phyloP scores from a whole-genome alignment of 2,329 filamentous ascomycete species.

The Aspergillus ruber region DNA sequence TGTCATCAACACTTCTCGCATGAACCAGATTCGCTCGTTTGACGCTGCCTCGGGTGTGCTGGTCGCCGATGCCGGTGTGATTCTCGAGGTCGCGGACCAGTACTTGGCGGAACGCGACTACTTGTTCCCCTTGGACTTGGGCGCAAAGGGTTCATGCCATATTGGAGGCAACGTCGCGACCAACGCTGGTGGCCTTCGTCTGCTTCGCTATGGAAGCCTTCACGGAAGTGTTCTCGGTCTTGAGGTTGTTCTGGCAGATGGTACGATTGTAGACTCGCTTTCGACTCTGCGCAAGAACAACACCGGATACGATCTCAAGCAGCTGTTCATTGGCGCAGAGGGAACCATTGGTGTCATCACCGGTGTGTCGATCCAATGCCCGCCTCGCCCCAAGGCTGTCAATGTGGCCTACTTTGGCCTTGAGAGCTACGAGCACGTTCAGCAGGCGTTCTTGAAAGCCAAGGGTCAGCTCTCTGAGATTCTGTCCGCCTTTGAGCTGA shows the following conservation, averaged over 20 bases:
- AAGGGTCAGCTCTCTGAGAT: constrained; percentile 91
- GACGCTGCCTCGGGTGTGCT: constrained; percentile 88
- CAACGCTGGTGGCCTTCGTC: constrained; percentile 84
- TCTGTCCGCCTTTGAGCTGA: constrained; percentile 93
- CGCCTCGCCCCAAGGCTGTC: constrained; percentile 76
- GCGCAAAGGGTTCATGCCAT: constrained; percentile 94
- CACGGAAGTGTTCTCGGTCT: constrained; percentile 90
- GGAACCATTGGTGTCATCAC: constrained; percentile 95
- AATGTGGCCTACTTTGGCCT: constrained; percentile 95
- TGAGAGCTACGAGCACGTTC: constrained; percentile 82
- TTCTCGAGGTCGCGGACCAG: constrained; percentile 82
- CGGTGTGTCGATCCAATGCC: constrained; percentile 79
- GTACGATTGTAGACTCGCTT: constrained; percentile 84
- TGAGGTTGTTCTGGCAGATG: constrained; percentile 88
- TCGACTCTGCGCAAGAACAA: constrained; percentile 93
- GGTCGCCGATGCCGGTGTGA: constrained; percentile 83
- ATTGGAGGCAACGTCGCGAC: constrained; percentile 94
- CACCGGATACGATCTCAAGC: constrained; percentile 95
- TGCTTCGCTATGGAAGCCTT: constrained; percentile 87
- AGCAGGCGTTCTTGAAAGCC: constrained; percentile 77
- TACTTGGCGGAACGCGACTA: constrained; percentile 76
- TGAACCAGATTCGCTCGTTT: constrained; percentile 88
- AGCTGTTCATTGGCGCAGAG: constrained; percentile 92
- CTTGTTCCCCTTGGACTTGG: constrained; percentile 94
- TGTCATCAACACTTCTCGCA: constrained; percentile 79